A percentile compares a stretch with the other conserved stretches of the same genome.
Evolutionary conservation across 1,284 basidiomycete genomes (phyloP).

Genomic region (Wolfiporia cocos): DNA sequence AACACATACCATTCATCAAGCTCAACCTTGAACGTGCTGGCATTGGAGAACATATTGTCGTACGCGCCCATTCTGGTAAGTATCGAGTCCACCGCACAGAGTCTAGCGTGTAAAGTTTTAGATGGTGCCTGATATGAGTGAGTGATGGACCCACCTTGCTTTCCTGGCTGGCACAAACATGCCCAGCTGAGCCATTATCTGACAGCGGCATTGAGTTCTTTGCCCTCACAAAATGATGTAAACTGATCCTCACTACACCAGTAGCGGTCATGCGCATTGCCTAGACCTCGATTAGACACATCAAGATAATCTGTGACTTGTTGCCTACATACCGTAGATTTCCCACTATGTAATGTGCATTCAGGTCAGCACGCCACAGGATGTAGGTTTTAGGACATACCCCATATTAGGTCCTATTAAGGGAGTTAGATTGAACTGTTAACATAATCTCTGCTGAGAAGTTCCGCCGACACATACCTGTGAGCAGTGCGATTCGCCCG

Average conservation of each 20-base stretch:
- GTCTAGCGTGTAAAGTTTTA: conserved; percentile 30
- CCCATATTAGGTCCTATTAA: conserved; percentile 82
- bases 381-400: too few relatives aligned
- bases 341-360: too few relatives aligned
- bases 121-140: background rate
- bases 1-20: conserved; percentile 80
- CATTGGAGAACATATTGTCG: conserved; percentile 94
- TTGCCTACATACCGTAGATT: conserved; percentile 57
- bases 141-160: conserved; percentile 52
- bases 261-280: conserved; percentile 96
- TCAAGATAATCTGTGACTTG: background rate
- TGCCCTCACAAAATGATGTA: too few relatives aligned
- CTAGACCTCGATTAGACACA: conserved; percentile 28
- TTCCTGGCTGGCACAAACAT: conserved; percentile 89
- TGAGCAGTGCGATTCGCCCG: conserved; percentile 83
- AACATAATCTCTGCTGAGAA: conserved; percentile 9
- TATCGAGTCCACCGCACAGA: conserved; percentile 91
- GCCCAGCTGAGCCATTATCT: conserved; percentile 97
- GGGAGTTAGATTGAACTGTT: conserved; percentile 1
- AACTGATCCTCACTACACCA: conserved; percentile 61
- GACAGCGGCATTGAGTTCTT: too few relatives aligned
- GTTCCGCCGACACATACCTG: conserved; percentile 45
- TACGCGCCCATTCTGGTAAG: conserved; percentile 98
- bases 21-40: conserved; percentile 96
- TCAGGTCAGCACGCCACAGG: too few relatives aligned